Evolutionary conservation across 768 basidiomycete species (phyloP).

Genomic region (Sistotremastrum suecicum): DNA sequence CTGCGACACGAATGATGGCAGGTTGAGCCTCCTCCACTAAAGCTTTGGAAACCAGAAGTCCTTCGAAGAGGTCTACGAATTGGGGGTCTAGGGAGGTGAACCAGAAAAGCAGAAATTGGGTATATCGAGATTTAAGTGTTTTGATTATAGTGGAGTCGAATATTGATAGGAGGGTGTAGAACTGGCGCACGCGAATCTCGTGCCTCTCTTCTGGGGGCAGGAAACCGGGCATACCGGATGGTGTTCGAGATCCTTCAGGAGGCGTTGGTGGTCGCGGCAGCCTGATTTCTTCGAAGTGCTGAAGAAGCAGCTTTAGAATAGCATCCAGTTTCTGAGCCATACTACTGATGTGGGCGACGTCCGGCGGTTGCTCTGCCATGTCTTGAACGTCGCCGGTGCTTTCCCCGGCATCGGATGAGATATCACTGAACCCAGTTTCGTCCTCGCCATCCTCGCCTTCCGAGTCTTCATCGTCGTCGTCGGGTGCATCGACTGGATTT

Average conservation of each 20-base stretch:
- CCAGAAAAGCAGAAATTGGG: slow-evolving; percentile 95
- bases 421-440: slow-evolving; percentile 46
- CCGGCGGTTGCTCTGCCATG: slow-evolving; percentile 30
- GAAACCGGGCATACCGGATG: slow-evolving; percentile 10
- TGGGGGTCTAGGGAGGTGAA: slow-evolving; percentile 80
- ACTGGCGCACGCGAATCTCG: slow-evolving; percentile 44
- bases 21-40: slow-evolving; percentile 47
- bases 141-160: slow-evolving; percentile 89
- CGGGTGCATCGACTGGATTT: slow-evolving; percentile 49
- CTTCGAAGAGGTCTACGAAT: slow-evolving; percentile 87
- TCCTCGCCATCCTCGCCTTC: slow-evolving; percentile 30
- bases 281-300: slow-evolving; percentile 55
- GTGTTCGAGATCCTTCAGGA: slow-evolving; percentile 16
- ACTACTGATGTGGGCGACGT: slow-evolving; percentile 57
- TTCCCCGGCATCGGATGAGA: slow-evolving; percentile 57
- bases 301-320: slow-evolving; percentile 72
- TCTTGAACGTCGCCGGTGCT: slow-evolving; percentile 28
- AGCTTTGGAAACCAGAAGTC: slow-evolving; percentile 85
- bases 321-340: slow-evolving; percentile 91
- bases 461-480: slow-evolving; percentile 31
- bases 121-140: slow-evolving; percentile 95
- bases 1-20: slow-evolving; percentile 75
- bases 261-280: slow-evolving; percentile 10
- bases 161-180: slow-evolving; percentile 78
- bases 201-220: slow-evolving; percentile 16